phyloP scores from a whole-genome alignment of 306 rosid genomes.

The Sechiopsis laciniata region DNA sequence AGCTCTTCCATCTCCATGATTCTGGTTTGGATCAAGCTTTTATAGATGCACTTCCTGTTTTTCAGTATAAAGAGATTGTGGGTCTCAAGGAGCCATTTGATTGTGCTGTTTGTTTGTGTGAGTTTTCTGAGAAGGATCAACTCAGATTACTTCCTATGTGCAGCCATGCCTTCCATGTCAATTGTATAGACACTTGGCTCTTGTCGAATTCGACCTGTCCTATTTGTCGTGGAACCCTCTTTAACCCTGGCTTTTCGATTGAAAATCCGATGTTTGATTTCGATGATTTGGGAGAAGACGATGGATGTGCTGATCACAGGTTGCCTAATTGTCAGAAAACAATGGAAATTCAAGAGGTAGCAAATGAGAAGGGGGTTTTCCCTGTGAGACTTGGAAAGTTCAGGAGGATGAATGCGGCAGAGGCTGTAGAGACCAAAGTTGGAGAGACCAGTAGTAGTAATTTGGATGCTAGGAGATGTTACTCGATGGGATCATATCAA shows the following conservation, averaged over 20 bases:
- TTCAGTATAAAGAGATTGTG: conserved; percentile 79
- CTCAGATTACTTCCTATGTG: conserved; percentile 89
- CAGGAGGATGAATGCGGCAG: conserved; percentile 41
- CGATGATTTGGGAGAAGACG: conserved; percentile 75
- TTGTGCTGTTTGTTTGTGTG: conserved; percentile 91
- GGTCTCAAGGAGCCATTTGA: conserved; percentile 88
- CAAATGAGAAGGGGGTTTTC: conserved; percentile 54
- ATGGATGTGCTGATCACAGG: conserved; percentile 46
- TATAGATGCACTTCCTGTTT: conserved; percentile 96
- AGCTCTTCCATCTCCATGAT: conserved; percentile 61
- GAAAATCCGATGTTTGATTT: conserved; percentile 75
- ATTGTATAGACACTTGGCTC: conserved; percentile 95
- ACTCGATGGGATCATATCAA: conserved; percentile 36
- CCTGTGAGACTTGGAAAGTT: conserved; percentile 90
- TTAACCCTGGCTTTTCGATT: conserved; percentile 47
- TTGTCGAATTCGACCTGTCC: conserved; percentile 91
- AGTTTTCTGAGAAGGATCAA: conserved; percentile 76
- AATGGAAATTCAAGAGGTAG: conserved; percentile 61
- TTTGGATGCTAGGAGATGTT: conserved; percentile 90
- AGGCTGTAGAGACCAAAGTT: conserved; percentile 44
- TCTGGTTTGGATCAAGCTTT: conserved; percentile 95
- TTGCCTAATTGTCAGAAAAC: conserved; percentile 45
- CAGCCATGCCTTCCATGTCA: conserved; percentile 91
- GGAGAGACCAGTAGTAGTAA: conserved; percentile 92
- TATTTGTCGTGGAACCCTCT: conserved; percentile 82